Percentiles rank a stretch among this genome's conserved stretches.
phyloP scores from a whole-genome alignment of 2,329 filamentous ascomycete species.

The Penicillium thymicola region DNA sequence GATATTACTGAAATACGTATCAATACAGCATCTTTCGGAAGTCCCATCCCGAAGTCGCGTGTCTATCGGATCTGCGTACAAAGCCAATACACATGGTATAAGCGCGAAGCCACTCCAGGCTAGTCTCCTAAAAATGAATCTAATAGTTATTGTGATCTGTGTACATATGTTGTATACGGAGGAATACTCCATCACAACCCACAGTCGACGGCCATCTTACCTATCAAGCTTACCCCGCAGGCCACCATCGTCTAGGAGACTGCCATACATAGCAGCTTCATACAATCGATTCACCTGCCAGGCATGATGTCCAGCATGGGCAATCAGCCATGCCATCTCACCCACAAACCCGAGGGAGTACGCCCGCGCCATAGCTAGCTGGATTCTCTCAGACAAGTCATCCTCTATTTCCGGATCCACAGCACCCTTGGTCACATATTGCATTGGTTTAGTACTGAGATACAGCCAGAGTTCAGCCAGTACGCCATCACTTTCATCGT shows the following conservation, averaged over 20 bases:
- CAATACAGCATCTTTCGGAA: background rate
- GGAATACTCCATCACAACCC: background rate
- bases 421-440: background rate
- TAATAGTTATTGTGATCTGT: no score
- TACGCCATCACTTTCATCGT: background rate
- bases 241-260: background rate
- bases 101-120: no score
- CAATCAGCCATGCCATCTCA: background rate
- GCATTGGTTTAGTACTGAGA: background rate
- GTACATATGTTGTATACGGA: no score
- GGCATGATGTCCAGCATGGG: background rate
- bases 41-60: background rate
- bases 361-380: background rate
- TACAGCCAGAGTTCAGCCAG: background rate
- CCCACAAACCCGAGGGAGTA: background rate
- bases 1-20: background rate
- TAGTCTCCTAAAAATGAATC: no score
- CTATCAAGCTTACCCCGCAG: background rate
- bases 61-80: background rate
- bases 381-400: background rate
- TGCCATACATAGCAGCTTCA: background rate
- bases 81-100: background rate
- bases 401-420: background rate
- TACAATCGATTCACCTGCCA: background rate
- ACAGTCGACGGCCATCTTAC: background rate